Evolutionary conservation across 2,329 filamentous ascomycete species (phyloP), one percentile per base, ranked within the genome.

Genomic region (Sporothrix inflata): DNA sequence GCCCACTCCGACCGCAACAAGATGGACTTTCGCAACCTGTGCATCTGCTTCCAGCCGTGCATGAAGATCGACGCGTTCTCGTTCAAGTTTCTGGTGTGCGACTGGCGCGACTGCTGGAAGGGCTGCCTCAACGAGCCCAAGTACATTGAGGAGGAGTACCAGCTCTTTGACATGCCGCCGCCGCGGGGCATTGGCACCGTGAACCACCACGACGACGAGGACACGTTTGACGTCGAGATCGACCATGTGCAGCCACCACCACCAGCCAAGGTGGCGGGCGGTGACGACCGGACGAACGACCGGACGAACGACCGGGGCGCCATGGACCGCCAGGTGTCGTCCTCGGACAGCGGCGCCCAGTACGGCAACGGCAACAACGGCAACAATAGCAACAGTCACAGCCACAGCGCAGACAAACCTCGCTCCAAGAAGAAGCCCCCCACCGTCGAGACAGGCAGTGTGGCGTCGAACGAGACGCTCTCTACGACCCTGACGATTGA

Each of bases 101-200:
- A 98, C 79, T 98, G 95, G 95, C 91, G 94, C 77, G 91, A 97
- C 76, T 98, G 95, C 83, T 98, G 95, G 95, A 94, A 96, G 80
- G 95, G 95, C 9, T 98, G 95, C 83, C 94, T 91, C 84, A 97
- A 92, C 14, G 95, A 98, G 81, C 90, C 93, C 74, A 90, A 89
- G 76, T 95, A 88, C 78, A 90, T 94, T 47, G 89, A 92, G 76
- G 85, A 90, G 75, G 90, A 92, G 77, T 91, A 91, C 76, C 82
- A 81, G 75, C 78, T 88, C 2, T 88, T 91, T 71, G 86, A 90
- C 71, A 84, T 87, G 77, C 85, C 87, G 4, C 84, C 87, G 6
- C 89, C 88, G 0, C 79, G 83, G 77, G 81, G 89, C 19, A 79
- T 88, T n/a, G 69, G 27, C 77, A 80, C 12, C 8, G 71, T 65